phyloP scores from a whole-genome alignment of 805 yeast genomes.

The Spathaspora girioi region DNA sequence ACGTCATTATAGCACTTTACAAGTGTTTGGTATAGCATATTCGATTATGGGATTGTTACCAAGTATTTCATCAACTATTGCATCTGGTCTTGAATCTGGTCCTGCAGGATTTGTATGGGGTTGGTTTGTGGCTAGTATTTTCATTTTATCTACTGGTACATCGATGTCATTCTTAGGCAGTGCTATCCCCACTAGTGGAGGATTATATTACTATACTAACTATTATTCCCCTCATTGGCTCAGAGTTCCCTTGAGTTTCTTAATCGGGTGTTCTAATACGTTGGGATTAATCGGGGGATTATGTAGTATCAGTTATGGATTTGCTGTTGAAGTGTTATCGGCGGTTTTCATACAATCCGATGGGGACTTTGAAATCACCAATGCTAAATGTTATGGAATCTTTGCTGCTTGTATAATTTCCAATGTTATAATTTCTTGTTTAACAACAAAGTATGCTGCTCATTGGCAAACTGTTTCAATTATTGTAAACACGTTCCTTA shows the following conservation, averaged over 20 bases:
- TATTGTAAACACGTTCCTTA: constrained; percentile 46
- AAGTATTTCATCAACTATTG: constrained; percentile 51
- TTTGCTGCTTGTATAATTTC: constrained; percentile 55
- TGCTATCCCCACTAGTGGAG: constrained; percentile 71
- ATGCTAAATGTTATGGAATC: constrained; percentile 56
- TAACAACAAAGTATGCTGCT: constrained; percentile 53
- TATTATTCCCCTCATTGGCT: constrained; percentile 56
- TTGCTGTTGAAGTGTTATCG: constrained; percentile 53
- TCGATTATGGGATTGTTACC: constrained; percentile 68
- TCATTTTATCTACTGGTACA: constrained; percentile 53
- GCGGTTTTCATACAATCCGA: constrained; percentile 51
- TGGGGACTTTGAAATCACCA: constrained; percentile 51
- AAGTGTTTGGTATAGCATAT: constrained; percentile 67
- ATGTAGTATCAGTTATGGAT: constrained; percentile 65
- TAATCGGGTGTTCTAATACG: constrained; percentile 64
- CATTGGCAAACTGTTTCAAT: constrained; percentile 57
- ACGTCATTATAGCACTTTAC: constrained; percentile 55
- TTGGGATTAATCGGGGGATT: constrained; percentile 61
- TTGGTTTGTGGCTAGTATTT: constrained; percentile 55
- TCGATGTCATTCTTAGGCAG: constrained; percentile 63
- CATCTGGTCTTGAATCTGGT: constrained; percentile 54
- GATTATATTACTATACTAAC: constrained; percentile 46
- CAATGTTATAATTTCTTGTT: constrained; percentile 48
- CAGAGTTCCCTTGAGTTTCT: constrained; percentile 50
- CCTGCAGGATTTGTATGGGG: constrained; percentile 67